phyloP scores from a whole-genome alignment of 805 yeast genomes.

The Lachancea nothofagi region DNA sequence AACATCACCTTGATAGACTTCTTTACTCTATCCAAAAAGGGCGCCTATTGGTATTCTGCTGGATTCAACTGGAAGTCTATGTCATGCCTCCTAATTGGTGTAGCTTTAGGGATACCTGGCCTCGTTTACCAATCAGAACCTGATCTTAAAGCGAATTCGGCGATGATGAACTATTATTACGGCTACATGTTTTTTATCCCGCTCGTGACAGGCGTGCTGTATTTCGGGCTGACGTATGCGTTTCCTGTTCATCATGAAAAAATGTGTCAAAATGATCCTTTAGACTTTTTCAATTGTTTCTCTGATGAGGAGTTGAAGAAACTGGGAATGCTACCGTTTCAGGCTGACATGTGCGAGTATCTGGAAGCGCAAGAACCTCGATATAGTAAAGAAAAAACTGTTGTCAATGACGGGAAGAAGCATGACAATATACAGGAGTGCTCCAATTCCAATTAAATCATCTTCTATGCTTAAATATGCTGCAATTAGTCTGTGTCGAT shows the following conservation, averaged over 20 bases:
- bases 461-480: too few relatives aligned
- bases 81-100: slow-evolving; percentile 13
- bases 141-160: slow-evolving; percentile 11
- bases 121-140: slow-evolving; percentile 16
- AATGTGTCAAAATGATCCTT: slow-evolving; percentile 14
- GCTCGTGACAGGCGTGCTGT: slow-evolving; percentile 15
- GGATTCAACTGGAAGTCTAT: slow-evolving; percentile 20
- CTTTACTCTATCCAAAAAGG: slow-evolving; percentile 25
- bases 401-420: too few relatives aligned
- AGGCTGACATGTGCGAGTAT: too few relatives aligned
- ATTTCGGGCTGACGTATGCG: slow-evolving; percentile 10
- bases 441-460: too few relatives aligned
- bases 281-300: slow-evolving; percentile 24
- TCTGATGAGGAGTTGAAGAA: slow-evolving; percentile 14
- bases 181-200: slow-evolving; percentile 24
- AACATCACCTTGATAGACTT: slow-evolving; percentile 33
- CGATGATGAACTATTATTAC: slow-evolving; percentile 19
- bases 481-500: too few relatives aligned
- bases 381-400: too few relatives aligned
- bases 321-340: slow-evolving; percentile 19
- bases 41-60: slow-evolving; percentile 19
- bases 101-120: slow-evolving; percentile 21
- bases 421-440: too few relatives aligned
- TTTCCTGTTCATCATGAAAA: slow-evolving; percentile 18
- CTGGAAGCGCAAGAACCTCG: too few relatives aligned